Base-by-base conservation (phyloP, 345 rosid species). In the Heritiera fomes region DNA sequence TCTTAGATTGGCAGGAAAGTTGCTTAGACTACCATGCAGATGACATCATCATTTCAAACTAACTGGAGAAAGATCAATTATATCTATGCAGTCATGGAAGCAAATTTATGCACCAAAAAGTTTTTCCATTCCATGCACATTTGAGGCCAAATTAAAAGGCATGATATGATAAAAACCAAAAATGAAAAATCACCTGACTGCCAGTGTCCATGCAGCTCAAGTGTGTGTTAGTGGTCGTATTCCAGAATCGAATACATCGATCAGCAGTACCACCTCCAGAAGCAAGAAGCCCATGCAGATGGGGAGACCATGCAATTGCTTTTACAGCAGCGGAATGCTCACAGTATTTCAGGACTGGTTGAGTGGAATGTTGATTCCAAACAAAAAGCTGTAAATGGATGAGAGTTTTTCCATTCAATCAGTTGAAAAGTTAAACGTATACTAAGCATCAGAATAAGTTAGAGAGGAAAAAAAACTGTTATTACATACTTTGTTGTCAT, bases 301-400 rank as follows among this genome's bases (percentile, higher is more conserved):
- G 98, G 0, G 99, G 99, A 12, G 99, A 97, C 99, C 99, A 97
- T 1, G 99, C 97, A 84, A 97, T 97, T 77, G 99, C 99, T 88
- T 97, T 97, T 40, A 97, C 99, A 47, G 99, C 99, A 40, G 99
- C 99, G 55, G 96, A 88, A 85, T 97, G 99, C 76, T 91, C 99
- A 79, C 94, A 87, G 87, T 88, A 97, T 86, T 89, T 97, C 78
- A 94, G 80, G 50, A 94, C 88, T 46, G 99, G 98, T 59, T 97
- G 97, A 75, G 90, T 92, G 78, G 99, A 92, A 79, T 91, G 96
- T 83, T 94, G 98, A 81, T 94, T 97, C 99, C 99, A 97, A 78
- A 97, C 94, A 81, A 94, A 90, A 79, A 97, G 98, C 99, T 97
- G 91, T 84, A 85, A 20, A 64, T 58, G 30, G 77, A 81, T 61